Evolutionary conservation across 1,284 basidiomycete species (phyloP), one percentile per base, ranked within the genome.

Genomic region (Cutaneotrichosporon mucoides): DNA sequence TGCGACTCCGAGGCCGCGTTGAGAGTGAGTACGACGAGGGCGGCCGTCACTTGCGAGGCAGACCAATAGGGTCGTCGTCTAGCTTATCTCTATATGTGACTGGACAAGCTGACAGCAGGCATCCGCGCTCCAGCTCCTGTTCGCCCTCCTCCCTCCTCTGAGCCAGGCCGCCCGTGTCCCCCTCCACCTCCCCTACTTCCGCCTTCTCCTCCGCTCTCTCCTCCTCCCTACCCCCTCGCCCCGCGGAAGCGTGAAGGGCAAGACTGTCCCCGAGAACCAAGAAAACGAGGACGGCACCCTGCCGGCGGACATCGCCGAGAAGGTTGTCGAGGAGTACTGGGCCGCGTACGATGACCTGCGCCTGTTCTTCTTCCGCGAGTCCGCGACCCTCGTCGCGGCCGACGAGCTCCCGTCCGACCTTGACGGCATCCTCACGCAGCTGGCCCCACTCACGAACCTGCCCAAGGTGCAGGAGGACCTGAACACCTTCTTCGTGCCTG

Each of bases 321-420:
- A 70, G 36, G 70, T 71, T 8, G 64, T 72, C 0, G 73, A 76
- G 43, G 75, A 77, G 51, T 80, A 76, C 65, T 78, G 78, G 71
- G 79, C 79, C 47, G 71, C 74, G 33, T 78, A 78, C 66, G 80
- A 83, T 68, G 96, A 98, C 73, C 81, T 98, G 34, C 86, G 94
- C 59, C 96, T 90, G 87, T 91, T 90, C 76, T 96, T 96, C 79
- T 84, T 97, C 61, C 85, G 89, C 42, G 92, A 96, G 69, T 81
- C 89, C 35, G 84, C 83, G 88, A 48, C 54, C 0, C 37, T 47
- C 52, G 44, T 64, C 2, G 47, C 59, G 1, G 55, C 55, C 5
- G 24, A 42, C 9, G 54, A 53, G 16, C 24, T 64, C 38, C 40
- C 24, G 24, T 24, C 47, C 4, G 40, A 64, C 55, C 85, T 79